phyloP scores from a whole-genome alignment of 2,329 filamentous ascomycete genomes.

The Ramichloridium luteum region DNA sequence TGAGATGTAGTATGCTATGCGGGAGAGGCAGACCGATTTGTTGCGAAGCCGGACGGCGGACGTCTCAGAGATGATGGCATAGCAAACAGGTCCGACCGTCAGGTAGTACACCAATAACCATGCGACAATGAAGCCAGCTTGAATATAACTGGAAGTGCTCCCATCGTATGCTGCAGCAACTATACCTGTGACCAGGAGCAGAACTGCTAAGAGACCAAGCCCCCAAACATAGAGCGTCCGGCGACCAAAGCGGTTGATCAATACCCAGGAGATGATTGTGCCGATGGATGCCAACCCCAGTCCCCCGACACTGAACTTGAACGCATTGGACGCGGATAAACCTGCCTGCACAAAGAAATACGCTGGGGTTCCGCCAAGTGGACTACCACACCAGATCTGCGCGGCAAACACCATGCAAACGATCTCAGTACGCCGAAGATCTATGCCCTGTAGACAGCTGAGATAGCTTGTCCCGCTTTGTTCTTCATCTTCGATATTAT shows the following conservation, averaged over 20 bases:
- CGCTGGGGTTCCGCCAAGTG: constrained; percentile 21
- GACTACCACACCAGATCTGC: constrained; percentile 27
- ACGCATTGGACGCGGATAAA: constrained; percentile 18
- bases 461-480: constrained; percentile 21
- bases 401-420: constrained; percentile 28
- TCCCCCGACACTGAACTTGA: constrained; percentile 10
- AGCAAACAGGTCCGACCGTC: constrained; percentile 24
- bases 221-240: constrained; percentile 25
- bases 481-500: constrained; percentile 24
- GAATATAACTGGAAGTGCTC: constrained; percentile 22
- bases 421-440: constrained; percentile 30
- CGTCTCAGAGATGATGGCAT: constrained; percentile 22
- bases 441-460: constrained; percentile 29
- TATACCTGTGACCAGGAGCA: constrained; percentile 19
- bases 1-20: constrained; percentile 20
- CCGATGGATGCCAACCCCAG: constrained; percentile 21
- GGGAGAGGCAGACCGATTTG: constrained; percentile 21
- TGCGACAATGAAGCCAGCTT: constrained; percentile 22
- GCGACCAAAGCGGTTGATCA: constrained; percentile 24
- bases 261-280: constrained; percentile 22
- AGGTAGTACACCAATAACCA: constrained; percentile 20
- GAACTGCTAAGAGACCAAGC: constrained; percentile 15
- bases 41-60: constrained; percentile 20
- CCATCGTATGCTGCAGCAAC: constrained; percentile 12
- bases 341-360: constrained; percentile 29